Base-by-base conservation (phyloP, 179 eudicot species). In the Heliamphora pulchella region DNA sequence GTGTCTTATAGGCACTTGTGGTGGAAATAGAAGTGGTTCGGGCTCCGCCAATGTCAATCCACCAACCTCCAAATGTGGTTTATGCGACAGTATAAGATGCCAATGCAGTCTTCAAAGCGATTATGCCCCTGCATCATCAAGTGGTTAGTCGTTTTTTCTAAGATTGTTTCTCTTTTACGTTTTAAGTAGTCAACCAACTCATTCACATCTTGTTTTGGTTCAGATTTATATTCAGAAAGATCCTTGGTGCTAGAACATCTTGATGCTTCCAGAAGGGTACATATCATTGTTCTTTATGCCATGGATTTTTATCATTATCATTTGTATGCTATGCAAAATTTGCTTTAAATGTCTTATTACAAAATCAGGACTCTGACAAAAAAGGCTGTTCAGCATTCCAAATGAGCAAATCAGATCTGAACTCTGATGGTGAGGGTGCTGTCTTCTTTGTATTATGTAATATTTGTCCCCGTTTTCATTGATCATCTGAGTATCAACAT, bases 351-450 rank as follows among this genome's bases (percentile, higher is more conserved):
- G n/a, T 66, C 63, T 62, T 41, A 22, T 17, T 77, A 3, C 31
- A 22, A 14, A 39, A 59, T 79, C 75, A 84, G 87, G 82, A 81
- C 65, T 22, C 54, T 68, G 83, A 80, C 79, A 80, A 74, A 2
- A 79, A 83, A 78, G 74, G 55, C 74, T 31, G 65, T 18, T 70
- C 70, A 14, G 64, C 82, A n/a, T 76, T 76, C 77, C 83, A 80
- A 62, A 74, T 48, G 78, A 81, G 78, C 68, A 83, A 63, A 83
- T 85, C 81, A 63, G 87, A 78, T 80, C 87, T 79, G 7, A 89
- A 84, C 77, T 86, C 87, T 74, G 85, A 86, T 71, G 91, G 91
- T 91, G 75, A 78, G 87, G 48, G 73, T 44, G 71, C 66, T 53
- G 61, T 15, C 67, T 58, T 53, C 31, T 67, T 77, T 80, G 67